These are phyloP conservation scores for Apiospora arundinis DNA, from an alignment of 2,329 filamentous ascomycete genomes.

Conservation along the genomic window DNA sequence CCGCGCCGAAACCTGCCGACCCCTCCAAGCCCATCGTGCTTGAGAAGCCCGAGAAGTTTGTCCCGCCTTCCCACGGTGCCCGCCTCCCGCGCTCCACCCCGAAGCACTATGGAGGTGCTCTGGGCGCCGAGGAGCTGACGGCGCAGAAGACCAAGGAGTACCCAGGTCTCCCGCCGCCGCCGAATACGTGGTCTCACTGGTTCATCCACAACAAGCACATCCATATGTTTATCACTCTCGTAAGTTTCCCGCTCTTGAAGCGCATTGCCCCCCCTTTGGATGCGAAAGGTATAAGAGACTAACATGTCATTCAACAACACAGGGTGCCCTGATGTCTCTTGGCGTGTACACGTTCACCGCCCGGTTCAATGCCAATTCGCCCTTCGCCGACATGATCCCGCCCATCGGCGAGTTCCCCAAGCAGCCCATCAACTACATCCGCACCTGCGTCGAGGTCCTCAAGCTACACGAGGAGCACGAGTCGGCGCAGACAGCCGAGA, in stretches of 20 bases:
- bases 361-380: constrained; percentile 81
- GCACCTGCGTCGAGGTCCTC: constrained; percentile 74
- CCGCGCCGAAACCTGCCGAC: constrained; percentile 27
- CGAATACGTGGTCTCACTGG: constrained; percentile 82
- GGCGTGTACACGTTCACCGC: constrained; percentile 75
- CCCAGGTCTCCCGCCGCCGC: constrained; percentile 86
- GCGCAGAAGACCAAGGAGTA: constrained; percentile 76
- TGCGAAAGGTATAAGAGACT: neutral
- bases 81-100: constrained; percentile 63
- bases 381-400: constrained; percentile 81
- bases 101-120: constrained; percentile 75
- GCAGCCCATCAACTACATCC: constrained; percentile 72
- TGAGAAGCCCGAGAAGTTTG: constrained; percentile 87
- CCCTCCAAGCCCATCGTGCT: constrained; percentile 70
- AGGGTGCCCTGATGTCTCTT: constrained; percentile 72
- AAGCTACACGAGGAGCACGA: constrained; percentile 77
- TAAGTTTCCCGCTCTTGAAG: constrained; percentile 49
- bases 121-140: constrained; percentile 69
- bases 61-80: constrained; percentile 86
- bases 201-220: constrained; percentile 80
- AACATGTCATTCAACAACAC: neutral
- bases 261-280: neutral
- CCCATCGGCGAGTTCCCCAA: constrained; percentile 69
- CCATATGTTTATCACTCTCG: constrained; percentile 84
- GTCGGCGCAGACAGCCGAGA: constrained; percentile 71